Evolutionary conservation across 2,329 filamentous ascomycete genomes (phyloP).

Genomic region (Diaporthe citri): DNA sequence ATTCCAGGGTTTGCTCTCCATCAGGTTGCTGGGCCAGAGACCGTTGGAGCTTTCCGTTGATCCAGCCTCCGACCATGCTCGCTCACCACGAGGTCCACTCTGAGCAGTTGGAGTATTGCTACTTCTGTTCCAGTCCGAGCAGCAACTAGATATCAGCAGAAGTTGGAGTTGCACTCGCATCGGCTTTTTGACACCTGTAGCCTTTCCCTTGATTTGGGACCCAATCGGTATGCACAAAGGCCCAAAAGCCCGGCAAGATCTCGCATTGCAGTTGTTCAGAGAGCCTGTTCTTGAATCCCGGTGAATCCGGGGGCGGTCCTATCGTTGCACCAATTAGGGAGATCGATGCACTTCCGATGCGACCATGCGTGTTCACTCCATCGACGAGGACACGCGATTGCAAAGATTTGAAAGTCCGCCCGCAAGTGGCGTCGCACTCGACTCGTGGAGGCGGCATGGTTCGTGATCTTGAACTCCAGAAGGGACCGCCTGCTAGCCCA

Average conservation of each 20-base stretch:
- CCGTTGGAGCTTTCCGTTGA: too few species aligned
- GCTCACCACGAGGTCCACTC: too few species aligned
- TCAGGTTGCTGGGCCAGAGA: too few species aligned
- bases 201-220: neutral
- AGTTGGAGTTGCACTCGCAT: neutral
- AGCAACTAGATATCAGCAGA: neutral
- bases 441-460: neutral
- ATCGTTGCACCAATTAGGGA: neutral
- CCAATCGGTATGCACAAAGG: neutral
- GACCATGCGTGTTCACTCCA: neutral
- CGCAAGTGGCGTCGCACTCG: neutral
- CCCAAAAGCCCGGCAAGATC: neutral
- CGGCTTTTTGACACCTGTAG: neutral
- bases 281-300: neutral
- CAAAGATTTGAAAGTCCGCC: neutral
- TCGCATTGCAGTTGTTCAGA: neutral
- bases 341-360: neutral
- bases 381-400: neutral
- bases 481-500: neutral
- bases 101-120: too few species aligned
- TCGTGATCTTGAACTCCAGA: neutral
- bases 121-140: neutral
- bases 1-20: too few species aligned
- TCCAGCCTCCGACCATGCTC: too few species aligned
- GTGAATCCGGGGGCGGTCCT: rapidly evolving